These are phyloP conservation scores for Poa annua DNA, from an alignment of 176 grass and related monocot genomes.

Conservation along the genomic window DNA sequence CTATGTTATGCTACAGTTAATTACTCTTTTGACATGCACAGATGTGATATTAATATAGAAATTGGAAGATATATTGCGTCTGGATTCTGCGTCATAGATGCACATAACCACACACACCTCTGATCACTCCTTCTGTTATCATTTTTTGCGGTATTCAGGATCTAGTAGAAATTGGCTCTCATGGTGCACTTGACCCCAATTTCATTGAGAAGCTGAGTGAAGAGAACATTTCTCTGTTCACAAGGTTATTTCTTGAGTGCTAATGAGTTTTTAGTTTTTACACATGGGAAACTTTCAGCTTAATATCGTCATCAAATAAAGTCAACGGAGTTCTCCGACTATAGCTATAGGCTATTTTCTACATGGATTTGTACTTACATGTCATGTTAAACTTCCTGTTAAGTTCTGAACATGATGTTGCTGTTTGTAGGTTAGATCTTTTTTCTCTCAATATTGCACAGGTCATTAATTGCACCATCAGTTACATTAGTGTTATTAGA, in stretches of 20 bases:
- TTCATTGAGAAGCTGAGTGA: constrained; percentile 71
- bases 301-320: neutral
- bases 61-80: neutral
- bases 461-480: neutral
- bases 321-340: neutral
- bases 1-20: constrained; percentile 10
- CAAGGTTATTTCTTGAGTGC: constrained; percentile 58
- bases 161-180: constrained; percentile 48
- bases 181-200: constrained; percentile 55
- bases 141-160: constrained; percentile 47
- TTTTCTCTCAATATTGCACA: neutral
- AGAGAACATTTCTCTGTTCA: constrained; percentile 72
- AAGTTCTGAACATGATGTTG: constrained; percentile 11
- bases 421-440: constrained; percentile 2
- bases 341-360: neutral
- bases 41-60: neutral
- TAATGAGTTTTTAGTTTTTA: neutral
- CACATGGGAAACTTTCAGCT: constrained; percentile 6
- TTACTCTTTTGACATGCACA: constrained; percentile 32
- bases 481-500: neutral
- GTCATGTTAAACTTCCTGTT: neutral
- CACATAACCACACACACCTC: neutral
- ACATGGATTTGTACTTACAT: neutral
- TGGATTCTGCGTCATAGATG: neutral
- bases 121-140: neutral